Evolutionary conservation across 345 rosid genomes (phyloP), one percentile per base, ranked within the genome.

Genomic region (Eucalyptus pauciflora): DNA sequence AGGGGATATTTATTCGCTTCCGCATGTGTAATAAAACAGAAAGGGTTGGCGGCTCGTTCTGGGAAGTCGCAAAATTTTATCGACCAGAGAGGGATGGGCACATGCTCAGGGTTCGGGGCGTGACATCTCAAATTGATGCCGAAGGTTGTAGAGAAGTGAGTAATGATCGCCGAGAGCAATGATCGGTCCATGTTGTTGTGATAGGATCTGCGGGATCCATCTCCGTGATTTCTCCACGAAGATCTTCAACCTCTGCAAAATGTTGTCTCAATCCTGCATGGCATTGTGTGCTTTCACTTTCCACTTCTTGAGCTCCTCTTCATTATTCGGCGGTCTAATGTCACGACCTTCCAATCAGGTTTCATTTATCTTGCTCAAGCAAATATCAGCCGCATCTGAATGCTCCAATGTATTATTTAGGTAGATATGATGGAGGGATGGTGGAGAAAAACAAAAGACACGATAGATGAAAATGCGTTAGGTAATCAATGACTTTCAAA

Each of bases 391-490:
- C 41, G 41, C 20, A 31, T n/a, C 2, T 67, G 33, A 67, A 67
- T 67, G 41, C 76, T n/a, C 10, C 76, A 15, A n/a, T 67, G 5
- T 67, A n/a, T 31, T 17, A 33, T 31, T 69, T 69, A 69, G 24
- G 13, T 69, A n/a, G 43, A 69, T 69, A 69, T 69, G 43, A 31
- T 33, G 43, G 43, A 33, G 24, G 80, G 43, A 5, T 4, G 43
- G 24, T 33, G 33, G 80, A 69, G 43, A 69, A 69, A 69, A 8
- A 69, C 43, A 33, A 8, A 69, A 31, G 45, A 43, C 24, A 33
- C 20, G 1, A 37, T 69, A 33, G 25, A 9, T 9, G 13, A 69
- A 69, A 33, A 33, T 3, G 0, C 0, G 2, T 33, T 69, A 33
- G 45, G 11, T 17, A 17, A 33, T 17, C 13, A 2, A 69, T 67